Evolutionary conservation across 2,329 filamentous ascomycete genomes (phyloP).

Genomic region (Scedosporium apiospermum): DNA sequence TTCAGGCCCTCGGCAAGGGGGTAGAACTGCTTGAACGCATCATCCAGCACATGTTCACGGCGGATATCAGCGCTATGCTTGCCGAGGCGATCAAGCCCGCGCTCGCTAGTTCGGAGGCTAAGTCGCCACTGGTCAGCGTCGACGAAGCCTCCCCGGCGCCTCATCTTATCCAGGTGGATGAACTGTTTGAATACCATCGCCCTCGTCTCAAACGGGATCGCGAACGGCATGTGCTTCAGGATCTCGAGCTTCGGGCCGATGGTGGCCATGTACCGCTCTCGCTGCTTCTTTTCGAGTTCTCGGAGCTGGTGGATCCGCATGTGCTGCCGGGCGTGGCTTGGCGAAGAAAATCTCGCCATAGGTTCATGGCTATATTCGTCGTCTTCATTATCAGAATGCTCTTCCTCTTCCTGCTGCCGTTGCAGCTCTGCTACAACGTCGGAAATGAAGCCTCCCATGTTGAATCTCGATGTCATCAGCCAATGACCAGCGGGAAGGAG

Average conservation of each 20-base stretch:
- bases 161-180: conserved; percentile 70
- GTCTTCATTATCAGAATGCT: conserved; percentile 10
- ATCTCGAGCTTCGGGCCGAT: conserved; percentile 84
- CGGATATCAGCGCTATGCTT: conserved; percentile 3
- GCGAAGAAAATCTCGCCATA: conserved; percentile 30
- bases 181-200: conserved; percentile 93
- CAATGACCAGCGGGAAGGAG: conserved; percentile 82
- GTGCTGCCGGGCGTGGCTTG: conserved; percentile 52
- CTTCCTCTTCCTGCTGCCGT: conserved; percentile 11
- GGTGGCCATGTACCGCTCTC: conserved; percentile 63
- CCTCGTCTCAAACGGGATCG: conserved; percentile 84
- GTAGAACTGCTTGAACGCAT: conserved; percentile 80
- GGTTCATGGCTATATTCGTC: neutral
- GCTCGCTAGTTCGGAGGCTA: neutral
- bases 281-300: conserved; percentile 56
- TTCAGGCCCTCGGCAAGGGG: conserved; percentile 73
- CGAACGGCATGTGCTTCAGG: conserved; percentile 91
- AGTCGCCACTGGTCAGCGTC: conserved; percentile 28
- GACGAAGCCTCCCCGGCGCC: conserved; percentile 52
- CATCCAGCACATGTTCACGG: conserved; percentile 32
- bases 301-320: conserved; percentile 54
- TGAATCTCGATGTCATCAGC: conserved; percentile 82
- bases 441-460: conserved; percentile 80
- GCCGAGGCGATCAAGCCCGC: conserved; percentile 4
- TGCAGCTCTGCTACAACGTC: conserved; percentile 77